Evolutionary conservation across 2,329 filamentous ascomycete genomes (phyloP).

Genomic region (Aureobasidium zeae): DNA sequence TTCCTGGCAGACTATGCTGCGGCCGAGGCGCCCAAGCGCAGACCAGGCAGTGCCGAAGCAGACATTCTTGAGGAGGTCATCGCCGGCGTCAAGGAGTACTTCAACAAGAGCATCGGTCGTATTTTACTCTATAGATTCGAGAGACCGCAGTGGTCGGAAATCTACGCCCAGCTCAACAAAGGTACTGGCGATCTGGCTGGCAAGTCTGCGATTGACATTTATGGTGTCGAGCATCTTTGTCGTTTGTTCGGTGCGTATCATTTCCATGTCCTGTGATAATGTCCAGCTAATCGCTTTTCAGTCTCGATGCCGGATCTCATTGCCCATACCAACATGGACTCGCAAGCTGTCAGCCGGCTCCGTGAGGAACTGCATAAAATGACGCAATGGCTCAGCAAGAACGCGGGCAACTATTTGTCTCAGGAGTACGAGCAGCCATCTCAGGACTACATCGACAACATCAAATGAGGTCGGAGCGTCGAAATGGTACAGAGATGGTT

Average conservation of each 20-base stretch:
- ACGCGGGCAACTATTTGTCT: constrained; percentile 68
- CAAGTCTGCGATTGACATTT: constrained; percentile 69
- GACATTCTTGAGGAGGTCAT: constrained; percentile 88
- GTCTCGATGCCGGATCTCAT: constrained; percentile 77
- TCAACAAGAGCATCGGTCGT: constrained; percentile 79
- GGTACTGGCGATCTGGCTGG: constrained; percentile 55
- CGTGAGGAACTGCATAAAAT: constrained; percentile 84
- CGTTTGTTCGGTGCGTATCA: constrained; percentile 67
- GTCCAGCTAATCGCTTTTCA: not conserved
- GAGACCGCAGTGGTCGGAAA: constrained; percentile 73
- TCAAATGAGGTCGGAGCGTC: constrained; percentile 14
- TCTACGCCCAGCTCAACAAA: constrained; percentile 58
- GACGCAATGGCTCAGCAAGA: constrained; percentile 72
- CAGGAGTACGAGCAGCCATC: constrained; percentile 64
- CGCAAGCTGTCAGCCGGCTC: constrained; percentile 77
- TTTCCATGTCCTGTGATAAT: not conserved
- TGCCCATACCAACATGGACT: constrained; percentile 96
- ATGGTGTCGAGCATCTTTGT: constrained; percentile 85
- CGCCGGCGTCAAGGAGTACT: constrained; percentile 81
- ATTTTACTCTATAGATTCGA: constrained; percentile 93
- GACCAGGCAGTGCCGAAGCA: constrained; percentile 57
- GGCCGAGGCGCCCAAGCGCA: constrained; percentile 54
- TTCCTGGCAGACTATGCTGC: constrained; percentile 84
- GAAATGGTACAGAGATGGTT: not conserved
- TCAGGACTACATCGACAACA: constrained; percentile 56